Evolutionary conservation across 2,329 filamentous ascomycete species (phyloP), one percentile per base, ranked within the genome.

Genomic region (Talaromyces sp.): DNA sequence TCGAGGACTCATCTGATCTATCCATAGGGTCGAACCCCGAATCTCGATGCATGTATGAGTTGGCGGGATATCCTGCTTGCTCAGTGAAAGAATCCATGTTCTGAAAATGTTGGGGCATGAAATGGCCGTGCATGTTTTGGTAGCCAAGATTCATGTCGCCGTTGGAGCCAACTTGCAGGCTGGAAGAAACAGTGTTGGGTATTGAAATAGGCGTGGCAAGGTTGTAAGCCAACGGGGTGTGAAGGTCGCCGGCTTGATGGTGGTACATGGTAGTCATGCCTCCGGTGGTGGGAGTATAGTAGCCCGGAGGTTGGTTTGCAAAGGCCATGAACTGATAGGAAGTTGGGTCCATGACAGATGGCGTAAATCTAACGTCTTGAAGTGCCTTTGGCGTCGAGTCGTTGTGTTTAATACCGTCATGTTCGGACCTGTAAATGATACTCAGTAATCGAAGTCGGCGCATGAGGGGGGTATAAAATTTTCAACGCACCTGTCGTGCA

Each of bases 351-450:
- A 97, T 83, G 60, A 96, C 80, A 24, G 92, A 94, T 3, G 92
- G 91, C 2, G 92, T 96, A 70, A 96, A 92, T 65, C 89, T 85
- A 87, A 92, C 94, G 67, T 97, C 92, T 69, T 89, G 87, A 48
- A 88, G 84, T 19, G 87, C 89, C 72, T 89, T 85, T 5, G 91
- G 91, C 3, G 91, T 96, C 21, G 90, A 88, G 70, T 96, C 91
- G 69, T 89, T 85, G 75, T 94, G 89, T 72, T 90, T 91, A 64
- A 85, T 75, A 60, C 80, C 78, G 41, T 81, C 76, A 50, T 76
- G 72, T 54, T 80, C 78, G 52, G 76, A 72, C 65, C 79, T 82
- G 68, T 61, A 48, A 8, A 6, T 35, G 14, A n/a, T 21, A 14
- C 24, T 46, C 41, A 26, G 27, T 38, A 53, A 29, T 35, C 46